Evolutionary conservation across 1,284 basidiomycete species (phyloP), one percentile per base, ranked within the genome.

Genomic region (Apiotrichum porosum): DNA sequence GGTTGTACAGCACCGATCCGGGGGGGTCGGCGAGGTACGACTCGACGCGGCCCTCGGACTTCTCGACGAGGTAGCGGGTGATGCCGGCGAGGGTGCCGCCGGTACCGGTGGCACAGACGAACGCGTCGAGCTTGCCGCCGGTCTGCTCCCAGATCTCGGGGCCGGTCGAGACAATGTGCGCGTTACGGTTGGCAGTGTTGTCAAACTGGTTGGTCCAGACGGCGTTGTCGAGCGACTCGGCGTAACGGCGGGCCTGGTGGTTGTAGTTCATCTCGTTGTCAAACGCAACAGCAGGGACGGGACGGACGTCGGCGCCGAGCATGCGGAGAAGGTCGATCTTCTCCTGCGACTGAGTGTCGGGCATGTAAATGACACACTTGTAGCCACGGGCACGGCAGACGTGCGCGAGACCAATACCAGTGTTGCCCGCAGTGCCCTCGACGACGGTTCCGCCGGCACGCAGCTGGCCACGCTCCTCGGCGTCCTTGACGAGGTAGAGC

Each of bases 191-290:
- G 14, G 88, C 88, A 10, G 78, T 82, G 73, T 97, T 97, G 76
- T 97, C 93, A 68, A 97, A 97, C 74, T 98, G 94, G 76, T 98
- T 86, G n/a, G 92, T 97, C 94, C 95, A 99, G 51, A 97, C 83
- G 18, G 92, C 86, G 66, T 97, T 97, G n/a, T 83, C 80, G 28
- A 86, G 75, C n/a, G 76, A 73, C 45, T 83, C 80, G 37, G 94
- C 94, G 60, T 85, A 89, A 54, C 91, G 85, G 44, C 84, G 83
- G 26, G 95, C 95, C 75, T 94, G 94, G 77, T 98, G 95, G 74
- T 98, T 99, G 79, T 97, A 99, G 77, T 99, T 99, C 55, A 81
- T 75, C 9, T 92, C 91, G 74, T 99, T 86, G 66, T 97, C 93
- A 67, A 89, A 98, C 3, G 94, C 85, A 30, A 98, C 94, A 4